These are phyloP conservation scores for Plasmopara muralis DNA, from an alignment of 352 stramenopile genomes.

Conservation along the genomic window DNA sequence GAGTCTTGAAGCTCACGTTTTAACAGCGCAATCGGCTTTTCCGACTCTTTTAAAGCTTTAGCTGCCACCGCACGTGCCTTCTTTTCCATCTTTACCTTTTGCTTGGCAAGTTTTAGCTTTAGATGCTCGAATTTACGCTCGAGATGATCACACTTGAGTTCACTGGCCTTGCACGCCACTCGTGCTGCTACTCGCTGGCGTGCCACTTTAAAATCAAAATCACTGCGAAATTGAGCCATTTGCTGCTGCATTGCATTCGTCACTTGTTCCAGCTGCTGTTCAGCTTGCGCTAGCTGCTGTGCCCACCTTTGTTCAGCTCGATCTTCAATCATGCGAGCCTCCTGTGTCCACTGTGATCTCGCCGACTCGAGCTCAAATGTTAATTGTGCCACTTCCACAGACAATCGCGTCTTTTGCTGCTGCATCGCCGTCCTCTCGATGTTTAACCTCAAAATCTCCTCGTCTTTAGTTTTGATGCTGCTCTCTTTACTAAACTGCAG, in stretches of 20 bases:
- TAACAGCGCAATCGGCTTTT: slow-evolving; percentile 12
- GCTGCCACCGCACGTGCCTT: slow-evolving; percentile 35
- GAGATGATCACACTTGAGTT: slow-evolving; percentile 19
- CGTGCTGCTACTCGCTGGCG: slow-evolving; percentile 25
- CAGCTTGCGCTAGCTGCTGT: slow-evolving; percentile 12
- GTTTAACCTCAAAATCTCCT: slow-evolving; percentile 16
- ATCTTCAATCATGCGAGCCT: slow-evolving; percentile 17
- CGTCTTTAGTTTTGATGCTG: slow-evolving; percentile 1
- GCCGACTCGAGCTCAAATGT: slow-evolving; percentile 28
- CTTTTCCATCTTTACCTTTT: slow-evolving; percentile 52
- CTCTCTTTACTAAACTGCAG: slow-evolving; percentile 16
- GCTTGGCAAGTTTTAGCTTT: slow-evolving; percentile 25
- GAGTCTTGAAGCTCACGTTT: slow-evolving; percentile 18
- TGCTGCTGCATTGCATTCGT: slow-evolving; percentile 34
- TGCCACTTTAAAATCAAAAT: slow-evolving; percentile 21
- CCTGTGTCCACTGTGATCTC: slow-evolving; percentile 17
- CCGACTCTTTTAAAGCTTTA: slow-evolving; percentile 17
- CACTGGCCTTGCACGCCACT: slow-evolving; percentile 25
- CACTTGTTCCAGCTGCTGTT: slow-evolving; percentile 19
- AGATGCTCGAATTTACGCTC: slow-evolving; percentile 19
- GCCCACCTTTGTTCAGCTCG: slow-evolving; percentile 9
- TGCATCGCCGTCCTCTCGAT: slow-evolving; percentile 11
- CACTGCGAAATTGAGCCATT: slow-evolving; percentile 22
- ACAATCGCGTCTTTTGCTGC: slow-evolving; percentile 28
- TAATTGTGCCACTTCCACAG: slow-evolving; percentile 27